Evolutionary conservation across 345 rosid genomes (phyloP), one percentile per base, ranked within the genome.

Genomic region (Trapa bicornis): DNA sequence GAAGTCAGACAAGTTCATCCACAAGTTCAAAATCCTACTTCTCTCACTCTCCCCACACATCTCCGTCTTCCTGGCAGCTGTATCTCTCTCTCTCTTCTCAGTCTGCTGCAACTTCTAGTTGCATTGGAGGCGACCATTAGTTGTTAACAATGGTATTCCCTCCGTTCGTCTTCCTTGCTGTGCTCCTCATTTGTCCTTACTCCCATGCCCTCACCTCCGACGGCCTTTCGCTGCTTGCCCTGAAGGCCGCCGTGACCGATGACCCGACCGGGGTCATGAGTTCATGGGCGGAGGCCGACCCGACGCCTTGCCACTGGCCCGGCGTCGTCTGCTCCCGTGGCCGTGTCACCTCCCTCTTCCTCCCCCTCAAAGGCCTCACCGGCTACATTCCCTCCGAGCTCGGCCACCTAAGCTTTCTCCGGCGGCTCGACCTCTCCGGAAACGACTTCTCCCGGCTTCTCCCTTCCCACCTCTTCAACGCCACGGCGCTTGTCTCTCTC

Each of bases 311-410:
- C 68, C 91, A 76, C 75, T 94, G 99, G 99, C 64, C 64, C 0
- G 97, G 92, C 37, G 70, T 94, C 76, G 70, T 56, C 69, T 94
- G 99, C 78, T 71, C 75, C 45, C 73, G 74, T 22, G 77, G 72
- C 71, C 78, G 89, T 48, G 97, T 94, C 79, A 79, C 86, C 47
- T 81, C 95, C 0, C 65, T 92, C n/a, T 56, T 70, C 6, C 92
- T 91, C 65, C 73, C 90, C 33, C 72, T 80, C 67, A 84, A 73
- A 70, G 74, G 71, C 22, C 75, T 91, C 2, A 76, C 84, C 0
- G 97, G 97, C 45, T 91, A 91, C 81, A 76, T 91, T n/a, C 97
- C 97, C 1, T 91, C 96, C 0, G 96, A 91, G 61, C 86, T 91
- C 72, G 96, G 96, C 32, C 79, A 83, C 11, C 85, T 91, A 13